Base-by-base conservation (phyloP, 768 basidiomycete genomes). In the Mycena polygramma region DNA sequence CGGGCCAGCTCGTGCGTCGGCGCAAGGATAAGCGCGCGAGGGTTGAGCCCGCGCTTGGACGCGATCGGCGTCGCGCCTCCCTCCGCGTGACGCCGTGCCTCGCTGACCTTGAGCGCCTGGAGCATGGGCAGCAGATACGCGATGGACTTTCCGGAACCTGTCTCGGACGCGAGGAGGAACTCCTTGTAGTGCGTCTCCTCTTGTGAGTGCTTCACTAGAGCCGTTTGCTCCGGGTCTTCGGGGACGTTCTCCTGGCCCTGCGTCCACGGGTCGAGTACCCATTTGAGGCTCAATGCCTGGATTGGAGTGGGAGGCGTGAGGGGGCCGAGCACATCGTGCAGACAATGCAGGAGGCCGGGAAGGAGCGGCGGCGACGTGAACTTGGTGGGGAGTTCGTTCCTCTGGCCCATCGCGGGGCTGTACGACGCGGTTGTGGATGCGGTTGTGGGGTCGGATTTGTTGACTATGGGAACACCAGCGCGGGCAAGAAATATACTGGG, bases 1-100 rank as follows among this genome's bases (percentile, higher is more conserved):
- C 96, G 88, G 4, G 93, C 86, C 19, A 98, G 88, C 77, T 97
- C 96, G 77, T 97, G 96, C 0, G 96, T 97, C 0, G 95, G 95
- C 2, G 94, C 92, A 19, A 97, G 87, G 54, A 98, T 83, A 54
- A 98, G 81, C 0, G 91, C 94, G 2, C 94, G 90, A 0, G 96
- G 96, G 69, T 87, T 89, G 20, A 90, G 77, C 6, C 81, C 75
- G n/a, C 77, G 77, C 37, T 72, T 69, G 66, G 74, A 58, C 20
- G 68, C 51, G 19, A 48, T 57, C 71, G 45, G 69, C 74, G 49
- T 70, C 51, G 57, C 37, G 30, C 30, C 30, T 57, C 53, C 45
- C 70, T 63, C 43, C 54, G 52, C 57, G 35, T 35, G 19, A 10
- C 63, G 61, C 39, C 69, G 66, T 37, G 19, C 58, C 49, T 73